Percentiles rank a stretch among this genome's conserved stretches.
Conservation (phyloP, 129 eudicot species). For the Pittosporum tobira region DNA sequence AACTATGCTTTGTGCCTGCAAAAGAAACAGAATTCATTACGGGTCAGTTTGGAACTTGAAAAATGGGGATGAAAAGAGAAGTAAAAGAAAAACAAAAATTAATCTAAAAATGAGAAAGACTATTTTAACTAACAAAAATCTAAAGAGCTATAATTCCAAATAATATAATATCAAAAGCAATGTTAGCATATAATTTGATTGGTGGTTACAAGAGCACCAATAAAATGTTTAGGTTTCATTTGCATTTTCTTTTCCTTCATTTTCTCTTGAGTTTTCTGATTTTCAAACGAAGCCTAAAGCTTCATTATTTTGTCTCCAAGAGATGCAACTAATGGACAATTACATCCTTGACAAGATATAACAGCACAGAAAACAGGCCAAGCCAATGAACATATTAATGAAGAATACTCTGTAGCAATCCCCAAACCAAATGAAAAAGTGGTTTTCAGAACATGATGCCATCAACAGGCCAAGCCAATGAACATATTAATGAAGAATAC, state of each 20-base stretch:
- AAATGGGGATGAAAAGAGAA: neutral
- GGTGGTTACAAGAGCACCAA: no score
- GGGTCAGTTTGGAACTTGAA: neutral
- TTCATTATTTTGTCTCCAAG: neutral
- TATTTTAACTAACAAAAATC: no score
- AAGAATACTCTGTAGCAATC: no score
- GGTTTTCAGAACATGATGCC: neutral
- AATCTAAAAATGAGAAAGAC: no score
- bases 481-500: neutral
- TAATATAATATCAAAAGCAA: no score
- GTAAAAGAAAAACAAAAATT: neutral
- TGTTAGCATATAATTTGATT: no score
- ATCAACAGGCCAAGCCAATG: neutral
- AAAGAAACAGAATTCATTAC: conserved; percentile 1
- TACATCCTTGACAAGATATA: neutral
- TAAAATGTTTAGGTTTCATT: no score
- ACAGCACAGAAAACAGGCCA: neutral
- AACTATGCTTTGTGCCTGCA: conserved; percentile 71
- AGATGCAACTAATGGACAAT: neutral
- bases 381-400: neutral
- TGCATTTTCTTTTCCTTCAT: no score
- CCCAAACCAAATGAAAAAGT: neutral
- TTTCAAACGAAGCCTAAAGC: no score
- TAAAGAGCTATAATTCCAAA: no score
- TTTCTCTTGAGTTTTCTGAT: no score